These are phyloP conservation scores for Cercophora sp. DNA, from an alignment of 495 filamentous ascomycete species.

Conservation along the genomic window DNA sequence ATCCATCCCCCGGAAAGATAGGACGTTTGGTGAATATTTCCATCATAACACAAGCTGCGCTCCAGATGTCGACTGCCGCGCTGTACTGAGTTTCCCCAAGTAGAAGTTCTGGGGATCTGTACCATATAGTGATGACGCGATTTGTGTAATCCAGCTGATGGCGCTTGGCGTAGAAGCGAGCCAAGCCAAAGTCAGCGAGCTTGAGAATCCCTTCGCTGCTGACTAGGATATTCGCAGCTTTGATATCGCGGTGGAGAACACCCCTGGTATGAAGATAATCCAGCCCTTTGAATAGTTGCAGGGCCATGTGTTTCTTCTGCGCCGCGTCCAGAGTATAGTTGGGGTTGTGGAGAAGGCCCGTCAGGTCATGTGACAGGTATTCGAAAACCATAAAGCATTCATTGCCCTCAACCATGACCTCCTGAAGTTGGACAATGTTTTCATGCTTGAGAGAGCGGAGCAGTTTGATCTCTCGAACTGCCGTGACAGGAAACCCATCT, in stretches of 20 bases:
- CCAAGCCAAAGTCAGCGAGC: constrained; percentile 93
- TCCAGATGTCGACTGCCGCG: constrained; percentile 95
- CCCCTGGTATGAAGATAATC: constrained; percentile 92
- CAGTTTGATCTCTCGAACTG: constrained; percentile 93
- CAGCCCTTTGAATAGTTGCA: constrained; percentile 90
- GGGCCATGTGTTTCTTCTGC: constrained; percentile 91
- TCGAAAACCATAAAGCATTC: constrained; percentile 99
- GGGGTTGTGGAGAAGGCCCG: constrained; percentile 80
- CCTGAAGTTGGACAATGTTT: constrained; percentile 82
- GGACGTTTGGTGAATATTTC: constrained; percentile 95
- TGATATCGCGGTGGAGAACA: constrained; percentile 93
- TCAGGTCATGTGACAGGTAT: constrained; percentile 86
- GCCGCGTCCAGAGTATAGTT: constrained; percentile 78
- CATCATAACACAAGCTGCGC: constrained; percentile 91
- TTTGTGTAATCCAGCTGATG: constrained; percentile 96
- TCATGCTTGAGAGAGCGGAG: constrained; percentile 88
- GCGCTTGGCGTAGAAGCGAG: constrained; percentile 93
- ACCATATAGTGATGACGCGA: constrained; percentile 98
- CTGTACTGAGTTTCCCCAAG: constrained; percentile 94
- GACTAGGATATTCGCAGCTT: constrained; percentile 91
- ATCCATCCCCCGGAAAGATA: constrained; percentile 92
- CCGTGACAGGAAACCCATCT: constrained; percentile 96
- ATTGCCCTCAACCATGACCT: constrained; percentile 98
- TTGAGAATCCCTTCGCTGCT: constrained; percentile 85
- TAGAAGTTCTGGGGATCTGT: constrained; percentile 86